Evolutionary conservation across 441 rosid species (phyloP), one percentile per base, ranked within the genome.

Genomic region (Biscutella laevigata): DNA sequence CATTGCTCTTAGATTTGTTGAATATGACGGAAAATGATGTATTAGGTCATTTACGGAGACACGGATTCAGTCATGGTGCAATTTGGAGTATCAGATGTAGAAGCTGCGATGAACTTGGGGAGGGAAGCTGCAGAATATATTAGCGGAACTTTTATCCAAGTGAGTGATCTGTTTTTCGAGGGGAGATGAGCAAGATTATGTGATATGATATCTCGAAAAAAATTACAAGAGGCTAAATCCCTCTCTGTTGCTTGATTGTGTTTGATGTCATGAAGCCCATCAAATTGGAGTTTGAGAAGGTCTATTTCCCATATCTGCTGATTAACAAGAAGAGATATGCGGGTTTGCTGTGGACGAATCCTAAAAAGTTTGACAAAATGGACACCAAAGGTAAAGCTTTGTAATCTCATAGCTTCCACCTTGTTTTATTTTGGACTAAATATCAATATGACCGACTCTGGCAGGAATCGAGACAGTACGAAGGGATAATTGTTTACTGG

Each of bases 51-150:
- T 39, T 92, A 92, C 72, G 99, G 97, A 59, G 99, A 92, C 71
- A 92, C 99, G 4, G 97, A 94, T 83, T 94, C 99, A 2, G 97
- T 94, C 27, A 94, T 94, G 99, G 97, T 94, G 64, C 95, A 94
- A 77, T 94, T 94, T 66, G 97, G 99, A 35, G 91, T 78, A 32
- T 62, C 80, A 48, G 81, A 86, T 14, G 82, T 94, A 22, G 84
- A 77, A 69, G 83, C 69, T 67, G 94, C 95, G 4, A 94, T 88
- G 99, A 80, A 57, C 41, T 69, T 94, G 78, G 97, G 97, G 59
- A 80, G 86, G 72, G 96, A 94, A 76, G 99, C 99, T 40, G 99
- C 99, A 55, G 90, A 81, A 3, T 71, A 64, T 59, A 88, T 88
- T 36, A 92, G 99, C 49, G 82, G 71, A 71, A 83, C 90, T 68